Conservation (phyloP, 306 rosid species). For the Argentina anserina region DNA sequence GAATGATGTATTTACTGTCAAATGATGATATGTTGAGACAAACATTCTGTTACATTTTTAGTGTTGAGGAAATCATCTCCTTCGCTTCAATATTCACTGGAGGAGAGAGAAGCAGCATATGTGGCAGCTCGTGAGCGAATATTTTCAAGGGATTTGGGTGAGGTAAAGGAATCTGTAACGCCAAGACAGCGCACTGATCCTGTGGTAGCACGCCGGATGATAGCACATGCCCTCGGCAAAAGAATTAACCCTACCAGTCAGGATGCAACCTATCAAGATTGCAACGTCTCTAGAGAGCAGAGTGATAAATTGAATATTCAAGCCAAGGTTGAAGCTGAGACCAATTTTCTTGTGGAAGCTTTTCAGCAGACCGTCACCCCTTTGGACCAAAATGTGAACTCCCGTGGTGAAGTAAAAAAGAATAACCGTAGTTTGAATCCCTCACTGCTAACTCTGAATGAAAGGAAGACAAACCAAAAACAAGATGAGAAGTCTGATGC, state of each 20-base stretch:
- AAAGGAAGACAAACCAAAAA: slow-evolving; percentile 34
- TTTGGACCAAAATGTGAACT: slow-evolving; percentile 27
- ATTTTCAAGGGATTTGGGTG: slow-evolving; percentile 56
- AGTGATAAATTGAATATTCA: slow-evolving; percentile 31
- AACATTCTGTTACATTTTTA: slow-evolving; percentile 27
- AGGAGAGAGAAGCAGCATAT: slow-evolving; percentile 85
- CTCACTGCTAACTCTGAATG: slow-evolving; percentile 23
- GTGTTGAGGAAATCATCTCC: slow-evolving; percentile 37
- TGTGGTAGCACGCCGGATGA: slow-evolving; percentile 94
- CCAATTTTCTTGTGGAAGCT: slow-evolving; percentile 21
- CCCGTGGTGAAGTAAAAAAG: slow-evolving; percentile 26
- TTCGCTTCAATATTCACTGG: slow-evolving; percentile 56
- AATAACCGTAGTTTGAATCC: slow-evolving; percentile 19
- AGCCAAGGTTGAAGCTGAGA: slow-evolving; percentile 28
- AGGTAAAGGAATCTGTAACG: slow-evolving; percentile 44
- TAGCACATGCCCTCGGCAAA: slow-evolving; percentile 93
- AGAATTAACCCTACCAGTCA: slow-evolving; percentile 49
- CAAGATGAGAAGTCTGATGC: slow-evolving; percentile 30
- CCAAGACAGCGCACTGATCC: slow-evolving; percentile 73
- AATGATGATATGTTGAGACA: slow-evolving; percentile 9
- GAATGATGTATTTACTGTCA: background rate
- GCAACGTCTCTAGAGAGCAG: slow-evolving; percentile 30
- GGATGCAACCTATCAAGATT: slow-evolving; percentile 27
- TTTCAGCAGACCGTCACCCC: slow-evolving; percentile 27
- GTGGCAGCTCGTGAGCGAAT: slow-evolving; percentile 86